Evolutionary conservation across 352 stramenopile genomes (phyloP), one percentile per base, ranked within the genome.

Genomic region (Pythium phragmitis): DNA sequence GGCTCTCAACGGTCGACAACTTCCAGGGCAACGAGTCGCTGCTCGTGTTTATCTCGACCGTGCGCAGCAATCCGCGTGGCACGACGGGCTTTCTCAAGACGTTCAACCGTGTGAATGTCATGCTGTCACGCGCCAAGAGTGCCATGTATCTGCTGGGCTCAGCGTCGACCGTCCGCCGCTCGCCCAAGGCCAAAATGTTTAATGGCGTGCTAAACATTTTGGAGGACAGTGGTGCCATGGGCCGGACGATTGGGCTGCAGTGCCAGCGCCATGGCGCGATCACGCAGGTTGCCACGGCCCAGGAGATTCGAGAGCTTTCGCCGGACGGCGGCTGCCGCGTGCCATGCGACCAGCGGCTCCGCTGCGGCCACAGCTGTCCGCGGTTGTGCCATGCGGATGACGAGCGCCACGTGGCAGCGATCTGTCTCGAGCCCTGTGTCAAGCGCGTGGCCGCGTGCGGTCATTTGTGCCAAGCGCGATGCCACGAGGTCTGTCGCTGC

Each of bases 11-110:
- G 1, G 81, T 87, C 30, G 80, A 89, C 48, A 89, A 89, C 58
- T 89, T 89, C 52, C 85, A 96, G 72, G 87, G 87, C 8, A 80
- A 93, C 49, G 85, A 96, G 72, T 76, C 79, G 3, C 77, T 73
- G 6, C 60, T 96, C 16, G 75, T 96, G 43, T 68, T 94, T 36
- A 70, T 79, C 8, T 87, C 72, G 47, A 66, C 86, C 6, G 87
- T 96, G n/a, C 79, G 87, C 39, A 82, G 72, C 62, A 89, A 77
- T 63, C 54, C 66, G 21, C 68, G 70, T 13, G 60, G 69, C 57
- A 70, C 65, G n/a, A 85, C 87, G 64, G 87, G 87, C n/a, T 96
- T 96, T 54, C 63, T 94, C 21, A 86, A 80, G 43, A 85, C 70
- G 1, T 73, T 73, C 3, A 87, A 91, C 65, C 71, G 82, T n/a